Conservation (phyloP, 2,329 filamentous ascomycete species). For the Colletotrichum gigasporum region DNA sequence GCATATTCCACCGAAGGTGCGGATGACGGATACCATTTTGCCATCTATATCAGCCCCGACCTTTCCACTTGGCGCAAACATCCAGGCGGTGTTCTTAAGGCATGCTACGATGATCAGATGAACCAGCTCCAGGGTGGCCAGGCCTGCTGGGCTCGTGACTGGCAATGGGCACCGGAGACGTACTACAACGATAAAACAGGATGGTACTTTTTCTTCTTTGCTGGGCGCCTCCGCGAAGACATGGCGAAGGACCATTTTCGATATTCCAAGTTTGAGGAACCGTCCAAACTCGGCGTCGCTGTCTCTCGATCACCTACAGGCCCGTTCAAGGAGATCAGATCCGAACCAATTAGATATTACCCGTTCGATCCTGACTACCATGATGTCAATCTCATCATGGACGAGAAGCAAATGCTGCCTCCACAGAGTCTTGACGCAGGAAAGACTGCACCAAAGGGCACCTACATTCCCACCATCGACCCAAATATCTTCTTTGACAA, state of each 20-base stretch:
- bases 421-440: constrained; percentile 40
- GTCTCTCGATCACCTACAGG: constrained; percentile 45
- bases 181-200: constrained; percentile 46
- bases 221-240: constrained; percentile 43
- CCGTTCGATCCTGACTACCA: constrained; percentile 46
- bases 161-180: constrained; percentile 47
- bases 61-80: constrained; percentile 46
- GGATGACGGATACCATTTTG: constrained; percentile 42
- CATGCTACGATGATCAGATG: constrained; percentile 42
- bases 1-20: constrained; percentile 48
- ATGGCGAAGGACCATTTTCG: constrained; percentile 43
- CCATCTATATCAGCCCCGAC: constrained; percentile 47
- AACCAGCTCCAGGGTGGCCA: constrained; percentile 41
- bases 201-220: constrained; percentile 49
- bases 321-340: constrained; percentile 43
- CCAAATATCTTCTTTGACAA: constrained; percentile 33
- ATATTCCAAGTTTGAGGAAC: constrained; percentile 46
- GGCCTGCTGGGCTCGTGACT: constrained; percentile 47
- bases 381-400: constrained; percentile 49
- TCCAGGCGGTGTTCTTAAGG: constrained; percentile 43
- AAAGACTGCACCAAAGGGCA: constrained; percentile 42
- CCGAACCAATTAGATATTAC: constrained; percentile 44
- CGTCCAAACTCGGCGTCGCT: constrained; percentile 46
- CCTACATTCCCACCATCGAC: constrained; percentile 43
- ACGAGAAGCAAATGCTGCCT: constrained; percentile 44